These are phyloP conservation scores for Neoscytalidium dimidiatum DNA, from an alignment of 2,329 filamentous ascomycete genomes.

Conservation along the genomic window DNA sequence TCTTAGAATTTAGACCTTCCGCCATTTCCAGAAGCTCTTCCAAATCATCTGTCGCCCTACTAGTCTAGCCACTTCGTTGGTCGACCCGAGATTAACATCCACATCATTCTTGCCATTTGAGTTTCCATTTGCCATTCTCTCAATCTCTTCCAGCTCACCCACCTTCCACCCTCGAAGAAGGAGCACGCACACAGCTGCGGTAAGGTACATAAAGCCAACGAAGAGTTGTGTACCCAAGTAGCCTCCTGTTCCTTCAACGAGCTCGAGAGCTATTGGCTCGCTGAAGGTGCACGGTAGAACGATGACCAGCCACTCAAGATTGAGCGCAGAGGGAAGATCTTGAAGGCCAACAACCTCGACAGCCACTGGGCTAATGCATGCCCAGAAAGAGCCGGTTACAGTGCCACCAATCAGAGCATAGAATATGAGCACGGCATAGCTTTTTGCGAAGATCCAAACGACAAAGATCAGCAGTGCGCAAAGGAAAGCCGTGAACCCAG, in stretches of 20 bases:
- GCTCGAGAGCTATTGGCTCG: slow-evolving; percentile 16
- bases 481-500: slow-evolving; percentile 37
- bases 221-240: not conserved
- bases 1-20: not conserved
- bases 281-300: slow-evolving; percentile 24
- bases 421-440: slow-evolving; percentile 43
- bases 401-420: slow-evolving; percentile 44
- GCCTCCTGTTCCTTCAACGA: not conserved
- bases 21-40: not conserved
- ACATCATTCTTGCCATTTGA: not conserved
- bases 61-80: not conserved
- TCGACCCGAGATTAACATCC: not conserved
- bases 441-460: slow-evolving; percentile 47
- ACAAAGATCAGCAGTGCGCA: slow-evolving; percentile 41
- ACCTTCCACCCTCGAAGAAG: slow-evolving; percentile 2
- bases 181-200: not conserved
- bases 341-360: slow-evolving; percentile 40
- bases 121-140: not conserved
- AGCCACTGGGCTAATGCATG: slow-evolving; percentile 37
- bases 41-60: not conserved
- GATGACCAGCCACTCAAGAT: slow-evolving; percentile 36
- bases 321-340: slow-evolving; percentile 39
- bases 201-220: not conserved
- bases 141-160: not conserved
- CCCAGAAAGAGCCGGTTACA: slow-evolving; percentile 49